Percentiles rank a stretch among this genome's conserved stretches.
Evolutionary conservation across 352 stramenopile genomes (phyloP).

Genomic region (Lagenidium sp.): DNA sequence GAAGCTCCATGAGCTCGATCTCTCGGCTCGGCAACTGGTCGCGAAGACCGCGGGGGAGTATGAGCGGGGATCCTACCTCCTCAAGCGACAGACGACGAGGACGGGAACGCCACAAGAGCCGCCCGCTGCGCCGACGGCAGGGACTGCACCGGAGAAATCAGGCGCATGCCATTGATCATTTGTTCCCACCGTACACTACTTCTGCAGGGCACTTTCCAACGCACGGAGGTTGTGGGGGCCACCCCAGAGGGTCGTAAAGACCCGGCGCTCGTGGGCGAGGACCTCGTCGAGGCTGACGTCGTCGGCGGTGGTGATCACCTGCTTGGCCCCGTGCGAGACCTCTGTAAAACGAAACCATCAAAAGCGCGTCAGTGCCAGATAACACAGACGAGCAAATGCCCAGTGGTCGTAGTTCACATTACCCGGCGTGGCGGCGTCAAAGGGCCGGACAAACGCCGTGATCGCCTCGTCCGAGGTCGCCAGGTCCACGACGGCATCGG

Average conservation of each 20-base stretch:
- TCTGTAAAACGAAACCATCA: no score
- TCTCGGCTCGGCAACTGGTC: conserved; percentile 20
- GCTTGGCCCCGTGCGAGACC: conserved; percentile 61
- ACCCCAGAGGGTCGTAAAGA: conserved; percentile 68
- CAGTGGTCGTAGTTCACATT: no score
- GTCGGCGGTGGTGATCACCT: conserved; percentile 58
- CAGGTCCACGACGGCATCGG: conserved; percentile 46
- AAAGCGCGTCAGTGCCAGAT: no score
- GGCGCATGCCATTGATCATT: no score
- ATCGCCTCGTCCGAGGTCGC: conserved; percentile 17
- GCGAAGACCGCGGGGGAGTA: conserved; percentile 16
- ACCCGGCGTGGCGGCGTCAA: conserved; percentile 47
- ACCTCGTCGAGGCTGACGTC: conserved; percentile 56
- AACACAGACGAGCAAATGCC: no score
- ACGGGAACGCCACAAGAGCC: no score
- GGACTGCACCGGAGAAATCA: no score
- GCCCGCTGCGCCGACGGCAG: no score
- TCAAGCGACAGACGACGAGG: conserved; percentile 15
- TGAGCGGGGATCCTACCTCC: conserved; percentile 32
- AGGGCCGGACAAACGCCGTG: conserved; percentile 42
- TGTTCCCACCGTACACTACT: no score
- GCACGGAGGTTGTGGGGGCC: conserved; percentile 67
- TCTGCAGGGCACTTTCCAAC: conserved; percentile 37
- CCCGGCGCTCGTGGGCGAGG: conserved; percentile 44
- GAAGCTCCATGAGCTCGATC: conserved; percentile 14